phyloP scores from a whole-genome alignment of 177 flowering plant species.

The Vitis hybrid region DNA sequence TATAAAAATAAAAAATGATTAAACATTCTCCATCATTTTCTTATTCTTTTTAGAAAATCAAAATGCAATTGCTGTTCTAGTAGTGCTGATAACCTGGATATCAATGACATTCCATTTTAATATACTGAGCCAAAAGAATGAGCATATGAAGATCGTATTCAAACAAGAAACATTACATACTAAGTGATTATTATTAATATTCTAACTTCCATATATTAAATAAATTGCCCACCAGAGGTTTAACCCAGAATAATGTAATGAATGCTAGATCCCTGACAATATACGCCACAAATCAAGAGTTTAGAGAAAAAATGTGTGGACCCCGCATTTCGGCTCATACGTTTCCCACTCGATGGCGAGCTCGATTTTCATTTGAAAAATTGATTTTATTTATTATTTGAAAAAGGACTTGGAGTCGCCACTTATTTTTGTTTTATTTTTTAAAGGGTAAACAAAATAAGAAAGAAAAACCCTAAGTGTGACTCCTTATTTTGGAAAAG shows the following conservation, averaged over 20 bases:
- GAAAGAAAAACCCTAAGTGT: no score
- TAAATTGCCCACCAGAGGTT: not conserved
- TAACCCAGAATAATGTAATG: not conserved
- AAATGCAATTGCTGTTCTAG: conserved; percentile 96
- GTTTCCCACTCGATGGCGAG: no score
- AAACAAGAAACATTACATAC: not conserved
- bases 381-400: no score
- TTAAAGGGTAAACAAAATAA: no score
- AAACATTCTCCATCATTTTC: no score
- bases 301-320: no score
- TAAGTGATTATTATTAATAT: not conserved
- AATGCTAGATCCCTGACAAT: not conserved
- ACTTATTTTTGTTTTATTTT: no score
- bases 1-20: no score
- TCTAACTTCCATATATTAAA: not conserved
- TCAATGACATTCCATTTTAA: not conserved
- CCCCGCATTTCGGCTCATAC: no score
- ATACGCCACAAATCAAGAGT: not conserved
- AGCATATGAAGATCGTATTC: not conserved
- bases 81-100: conserved; percentile 95
- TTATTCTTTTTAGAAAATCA: conserved; percentile 30
- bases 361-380: no score
- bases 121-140: not conserved
- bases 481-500: no score
- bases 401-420: no score